Base-by-base conservation (phyloP, 1,284 basidiomycete species). In the Lentinula novae-zelandiae region DNA sequence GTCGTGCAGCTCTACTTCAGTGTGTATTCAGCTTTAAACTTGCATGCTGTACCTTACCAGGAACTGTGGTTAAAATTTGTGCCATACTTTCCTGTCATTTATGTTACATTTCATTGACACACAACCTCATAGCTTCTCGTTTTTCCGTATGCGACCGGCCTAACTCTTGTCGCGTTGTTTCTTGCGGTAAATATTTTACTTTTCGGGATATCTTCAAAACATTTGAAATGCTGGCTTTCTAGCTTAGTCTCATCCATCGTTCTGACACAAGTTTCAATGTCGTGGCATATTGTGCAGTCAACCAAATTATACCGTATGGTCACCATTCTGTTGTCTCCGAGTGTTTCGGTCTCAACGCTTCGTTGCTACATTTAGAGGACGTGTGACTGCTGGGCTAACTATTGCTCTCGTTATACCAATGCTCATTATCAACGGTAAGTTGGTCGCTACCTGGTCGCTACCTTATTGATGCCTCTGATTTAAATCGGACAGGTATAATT, bases 281-380 rank as follows among this genome's bases (percentile, higher is more conserved):
- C 31, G 20, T 15, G 27, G 49, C 22, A 2, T 50, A 50, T n/a
- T 50, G 49, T 17, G 49, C 49, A 6, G 49, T 50, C 27, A 50
- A 50, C 31, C 49, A 50, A 8, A 50, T 31, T 31, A 20, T 60
- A 17, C 58, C 58, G 58, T 60, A 54, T 36, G 52, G 44, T 46
- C 49, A 50, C 20, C 15, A 48, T 22, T 27, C 40, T 53, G 10
- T 60, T 22, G 17, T 22, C 8, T 20, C n/a, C n/a, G 2, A n/a
- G n/a, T 46, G 6, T 8, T 50, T 50, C 31, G 34, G 3, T 50
- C 31, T 50, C 12, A 48, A 13, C 1, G 17, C 46, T 12, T 34
- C 31, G 33, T 50, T 50, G 4, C 5, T 31, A 31, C n/a, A 8
- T 15, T n/a, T 15, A 34, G 58, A 17, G 58, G 58, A 53, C 51